Conservation (phyloP, 2,329 filamentous ascomycete species). For the Lachnellula occidentalis region DNA sequence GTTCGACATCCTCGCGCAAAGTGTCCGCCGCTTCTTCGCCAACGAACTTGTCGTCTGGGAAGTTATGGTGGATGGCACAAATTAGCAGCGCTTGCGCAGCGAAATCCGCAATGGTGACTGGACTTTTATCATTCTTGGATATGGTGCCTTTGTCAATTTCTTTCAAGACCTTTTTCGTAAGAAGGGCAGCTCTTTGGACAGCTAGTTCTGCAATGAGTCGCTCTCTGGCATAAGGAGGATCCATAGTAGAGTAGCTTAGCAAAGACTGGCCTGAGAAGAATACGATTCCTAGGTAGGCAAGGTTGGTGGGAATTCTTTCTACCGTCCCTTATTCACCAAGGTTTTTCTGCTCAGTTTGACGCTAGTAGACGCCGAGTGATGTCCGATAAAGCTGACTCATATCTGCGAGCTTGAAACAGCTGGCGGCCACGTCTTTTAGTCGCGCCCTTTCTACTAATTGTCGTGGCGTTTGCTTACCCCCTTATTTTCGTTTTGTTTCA, state of each 20-base stretch:
- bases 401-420: too few relatives aligned
- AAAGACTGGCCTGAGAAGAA: too few relatives aligned
- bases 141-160: slow-evolving; percentile 45
- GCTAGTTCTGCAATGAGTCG: slow-evolving; percentile 30
- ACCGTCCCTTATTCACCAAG: too few relatives aligned
- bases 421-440: too few relatives aligned
- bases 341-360: too few relatives aligned
- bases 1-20: slow-evolving; percentile 42
- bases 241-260: not conserved
- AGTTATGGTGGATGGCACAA: slow-evolving; percentile 45
- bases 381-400: too few relatives aligned
- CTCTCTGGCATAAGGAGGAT: not conserved
- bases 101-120: slow-evolving; percentile 60
- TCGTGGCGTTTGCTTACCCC: too few relatives aligned
- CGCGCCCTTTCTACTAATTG: too few relatives aligned
- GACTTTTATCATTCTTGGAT: slow-evolving; percentile 52
- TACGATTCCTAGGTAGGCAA: too few relatives aligned
- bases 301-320: too few relatives aligned
- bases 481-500: too few relatives aligned
- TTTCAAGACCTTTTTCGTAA: slow-evolving; percentile 50
- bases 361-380: too few relatives aligned
- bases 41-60: slow-evolving; percentile 52
- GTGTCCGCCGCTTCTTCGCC: slow-evolving; percentile 55
- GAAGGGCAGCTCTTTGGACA: slow-evolving; percentile 49
- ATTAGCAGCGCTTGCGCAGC: slow-evolving; percentile 59